Percentiles rank a stretch among this genome's conserved stretches.
Conservation (phyloP, 306 rosid genomes). For the Myrica gale region DNA sequence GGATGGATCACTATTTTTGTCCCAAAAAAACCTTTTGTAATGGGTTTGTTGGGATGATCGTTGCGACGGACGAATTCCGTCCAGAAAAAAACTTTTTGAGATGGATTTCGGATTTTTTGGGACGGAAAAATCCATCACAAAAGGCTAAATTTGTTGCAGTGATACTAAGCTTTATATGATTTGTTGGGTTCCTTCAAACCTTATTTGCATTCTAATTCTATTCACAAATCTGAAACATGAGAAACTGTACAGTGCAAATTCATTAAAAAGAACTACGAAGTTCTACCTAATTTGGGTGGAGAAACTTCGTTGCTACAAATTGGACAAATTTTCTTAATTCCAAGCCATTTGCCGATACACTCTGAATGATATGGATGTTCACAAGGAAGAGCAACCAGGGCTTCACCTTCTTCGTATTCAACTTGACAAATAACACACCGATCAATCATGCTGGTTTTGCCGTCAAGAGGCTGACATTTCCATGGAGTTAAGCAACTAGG, state of each 20-base stretch:
- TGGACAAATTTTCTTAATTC: constrained; percentile 77
- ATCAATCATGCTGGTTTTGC: constrained; percentile 43
- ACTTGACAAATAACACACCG: constrained; percentile 82
- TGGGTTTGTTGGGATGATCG: too few relatives aligned
- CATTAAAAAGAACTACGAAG: background rate
- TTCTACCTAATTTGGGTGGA: constrained; percentile 30
- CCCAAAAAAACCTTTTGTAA: too few relatives aligned
- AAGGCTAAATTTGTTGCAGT: too few relatives aligned
- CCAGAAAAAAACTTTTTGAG: too few relatives aligned
- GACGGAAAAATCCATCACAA: too few relatives aligned
- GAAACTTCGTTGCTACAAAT: constrained; percentile 69
- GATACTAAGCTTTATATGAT: background rate
- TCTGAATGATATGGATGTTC: constrained; percentile 80
- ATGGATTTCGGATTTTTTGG: too few relatives aligned
- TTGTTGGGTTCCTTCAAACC: background rate
- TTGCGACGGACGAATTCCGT: too few relatives aligned
- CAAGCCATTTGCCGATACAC: constrained; percentile 84
- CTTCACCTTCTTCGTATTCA: constrained; percentile 76
- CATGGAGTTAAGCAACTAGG: constrained; percentile 48
- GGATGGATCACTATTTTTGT: too few relatives aligned
- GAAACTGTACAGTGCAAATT: background rate
- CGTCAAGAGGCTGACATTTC: constrained; percentile 25
- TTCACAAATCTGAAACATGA: background rate
- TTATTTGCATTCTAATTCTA: background rate
- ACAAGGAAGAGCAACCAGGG: constrained; percentile 57